phyloP scores from a whole-genome alignment of 345 rosid species.

The Populus tremula region DNA sequence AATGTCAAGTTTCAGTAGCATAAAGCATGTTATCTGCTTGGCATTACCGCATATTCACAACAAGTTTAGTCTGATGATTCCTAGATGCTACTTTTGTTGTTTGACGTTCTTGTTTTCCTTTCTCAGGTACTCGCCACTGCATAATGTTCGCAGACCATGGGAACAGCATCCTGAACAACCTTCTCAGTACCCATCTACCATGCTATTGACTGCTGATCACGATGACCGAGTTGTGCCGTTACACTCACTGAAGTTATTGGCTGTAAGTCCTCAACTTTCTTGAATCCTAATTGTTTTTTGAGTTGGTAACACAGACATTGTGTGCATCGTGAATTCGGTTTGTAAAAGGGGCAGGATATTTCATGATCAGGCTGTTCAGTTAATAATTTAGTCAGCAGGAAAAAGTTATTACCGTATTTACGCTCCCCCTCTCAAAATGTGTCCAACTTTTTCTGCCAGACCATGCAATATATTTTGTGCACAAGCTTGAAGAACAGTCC shows the following conservation, averaged over 20 bases:
- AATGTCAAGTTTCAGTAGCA: too few species aligned
- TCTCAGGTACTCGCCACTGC: conserved; percentile 84
- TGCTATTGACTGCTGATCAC: conserved; percentile 93
- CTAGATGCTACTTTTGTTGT: not conserved
- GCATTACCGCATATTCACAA: too few species aligned
- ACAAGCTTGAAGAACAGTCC: conserved; percentile 72
- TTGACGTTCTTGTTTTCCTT: not conserved
- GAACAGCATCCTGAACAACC: conserved; percentile 41
- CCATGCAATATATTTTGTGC: conserved; percentile 73
- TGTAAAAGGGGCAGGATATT: not conserved
- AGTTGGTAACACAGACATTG: not conserved
- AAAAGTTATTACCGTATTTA: not conserved
- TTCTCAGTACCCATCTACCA: conserved; percentile 77
- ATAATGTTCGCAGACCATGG: conserved; percentile 94
- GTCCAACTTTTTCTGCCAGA: conserved; percentile 36
- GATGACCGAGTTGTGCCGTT: conserved; percentile 91
- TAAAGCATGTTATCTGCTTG: too few species aligned
- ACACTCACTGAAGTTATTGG: conserved; percentile 79
- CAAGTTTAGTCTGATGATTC: not conserved
- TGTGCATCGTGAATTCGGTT: not conserved
- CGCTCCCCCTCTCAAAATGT: not conserved
- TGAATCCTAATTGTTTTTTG: not conserved
- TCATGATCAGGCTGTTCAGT: not conserved
- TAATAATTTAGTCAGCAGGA: not conserved
- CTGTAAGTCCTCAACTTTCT: conserved; percentile 53